phyloP scores from a whole-genome alignment of 352 stramenopile genomes.

The Globisporangium echinulatum region DNA sequence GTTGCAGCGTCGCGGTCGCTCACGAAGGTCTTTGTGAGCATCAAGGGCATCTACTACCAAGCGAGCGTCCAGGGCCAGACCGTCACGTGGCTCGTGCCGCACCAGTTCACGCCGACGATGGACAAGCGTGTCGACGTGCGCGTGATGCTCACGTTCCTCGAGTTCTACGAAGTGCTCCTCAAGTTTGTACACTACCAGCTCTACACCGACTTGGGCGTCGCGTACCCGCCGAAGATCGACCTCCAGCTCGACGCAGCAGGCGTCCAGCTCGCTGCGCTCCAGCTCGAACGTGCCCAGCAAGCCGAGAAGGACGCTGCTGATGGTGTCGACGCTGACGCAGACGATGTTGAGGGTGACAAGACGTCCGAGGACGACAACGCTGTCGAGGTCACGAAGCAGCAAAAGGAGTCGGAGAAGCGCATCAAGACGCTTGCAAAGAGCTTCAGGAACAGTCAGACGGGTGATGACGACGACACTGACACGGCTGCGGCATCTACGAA shows the following conservation, averaged over 20 bases:
- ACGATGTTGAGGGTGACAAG: conserved; percentile 23
- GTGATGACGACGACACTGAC: conserved; percentile 71
- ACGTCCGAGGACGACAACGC: conserved; percentile 21
- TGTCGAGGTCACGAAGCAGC: conserved; percentile 38
- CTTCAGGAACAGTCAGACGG: conserved; percentile 24
- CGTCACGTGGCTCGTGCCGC: conserved; percentile 97
- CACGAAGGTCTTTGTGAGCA: conserved; percentile 98
- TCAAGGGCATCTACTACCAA: conserved; percentile 99
- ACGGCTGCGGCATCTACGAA: conserved; percentile 42
- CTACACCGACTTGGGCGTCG: conserved; percentile 92
- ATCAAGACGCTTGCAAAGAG: conserved; percentile 64
- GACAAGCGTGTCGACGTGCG: conserved; percentile 97
- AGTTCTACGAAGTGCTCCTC: conserved; percentile 98
- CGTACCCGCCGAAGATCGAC: conserved; percentile 93
- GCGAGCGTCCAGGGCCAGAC: conserved; percentile 89
- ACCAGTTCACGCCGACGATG: conserved; percentile 97
- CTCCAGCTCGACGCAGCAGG: conserved; percentile 72
- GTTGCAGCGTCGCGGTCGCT: conserved; percentile 87
- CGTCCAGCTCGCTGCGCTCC: conserved; percentile 56
- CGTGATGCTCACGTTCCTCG: conserved; percentile 99
- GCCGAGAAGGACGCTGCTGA: conserved; percentile 23
- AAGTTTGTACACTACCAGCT: conserved; percentile 99
- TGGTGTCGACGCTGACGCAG: conserved; percentile 20
- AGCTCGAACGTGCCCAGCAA: conserved; percentile 48
- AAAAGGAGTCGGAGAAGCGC: conserved; percentile 86